Evolutionary conservation across 2,329 filamentous ascomycete genomes (phyloP), one percentile per base, ranked within the genome.

Genomic region (Thelonectria blattea): DNA sequence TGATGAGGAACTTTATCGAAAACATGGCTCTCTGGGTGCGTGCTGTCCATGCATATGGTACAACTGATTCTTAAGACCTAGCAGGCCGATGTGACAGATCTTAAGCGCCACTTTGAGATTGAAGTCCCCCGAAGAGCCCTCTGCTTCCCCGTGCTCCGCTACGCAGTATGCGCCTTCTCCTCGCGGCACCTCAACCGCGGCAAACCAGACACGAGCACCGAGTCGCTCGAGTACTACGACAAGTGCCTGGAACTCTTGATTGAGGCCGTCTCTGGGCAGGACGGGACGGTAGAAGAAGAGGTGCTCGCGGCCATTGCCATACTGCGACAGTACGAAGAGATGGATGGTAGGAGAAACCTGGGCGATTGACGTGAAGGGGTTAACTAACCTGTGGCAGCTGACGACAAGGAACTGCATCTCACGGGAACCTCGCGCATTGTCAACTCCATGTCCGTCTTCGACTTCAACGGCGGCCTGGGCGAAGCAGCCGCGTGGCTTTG

Each of bases 401-500:
- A 65, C 22, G 63, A 65, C 20, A 65, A 60, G 45, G 63, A 64
- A 22, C 49, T 65, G 11, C 63, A 65, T 10, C 55, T 65, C 3
- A 62, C 58, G 3, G 63, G 63, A 3, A 65, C 63, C 6, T 64
- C 63, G n/a, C 52, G 61, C 22, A 63, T 66, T 15, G 62, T 66
- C 34, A 65, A 66, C 24, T 65, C 62, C 18, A 65, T 65, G 62
- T 65, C 64, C 4, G 48, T 63, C 6, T 65, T 65, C 24, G 64
- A 65, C 45, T 65, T 65, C 45, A 65, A 63, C 11, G 62, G 62
- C 3, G 64, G 64, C 12, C 34, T 66, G 14, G 64, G 64, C 5
- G 64, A 66, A 18, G 64, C 64, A 9, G 64, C 64, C 17, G 62
- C 62, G 8, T 66, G 64, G 64, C 41, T 66, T 1, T 63, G 56